Evolutionary conservation across 768 basidiomycete species (phyloP).

Genomic region (Lyophyllum semitale): DNA sequence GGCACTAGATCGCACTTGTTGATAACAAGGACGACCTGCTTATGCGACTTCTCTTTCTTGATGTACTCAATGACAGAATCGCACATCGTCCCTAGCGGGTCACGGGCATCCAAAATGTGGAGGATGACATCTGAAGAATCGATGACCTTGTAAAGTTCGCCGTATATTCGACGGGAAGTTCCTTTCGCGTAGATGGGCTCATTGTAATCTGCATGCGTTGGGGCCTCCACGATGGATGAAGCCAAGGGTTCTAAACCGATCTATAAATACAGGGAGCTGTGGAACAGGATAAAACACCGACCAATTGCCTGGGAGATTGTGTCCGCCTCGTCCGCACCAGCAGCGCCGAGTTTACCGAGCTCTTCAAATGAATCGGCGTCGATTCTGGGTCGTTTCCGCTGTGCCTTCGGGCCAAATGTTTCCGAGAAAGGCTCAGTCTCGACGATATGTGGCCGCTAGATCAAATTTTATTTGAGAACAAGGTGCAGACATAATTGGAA

Average conservation of each 20-base stretch:
- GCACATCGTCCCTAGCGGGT: slow-evolving; percentile 94
- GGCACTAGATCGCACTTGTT: slow-evolving; percentile 99
- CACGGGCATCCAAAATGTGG: slow-evolving; percentile 93
- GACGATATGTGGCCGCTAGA: slow-evolving; percentile 86
- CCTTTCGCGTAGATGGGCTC: slow-evolving; percentile 96
- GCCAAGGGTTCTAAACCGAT: slow-evolving; percentile 43
- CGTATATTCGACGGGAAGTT: slow-evolving; percentile 93
- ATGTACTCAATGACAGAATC: slow-evolving; percentile 92
- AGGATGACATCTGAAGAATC: slow-evolving; percentile 97
- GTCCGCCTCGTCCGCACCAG: slow-evolving; percentile 56
- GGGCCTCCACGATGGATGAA: slow-evolving; percentile 49
- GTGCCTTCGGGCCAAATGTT: slow-evolving; percentile 95
- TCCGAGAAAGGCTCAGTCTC: slow-evolving; percentile 94
- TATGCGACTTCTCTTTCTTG: slow-evolving; percentile 95
- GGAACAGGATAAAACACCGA: slow-evolving; percentile 21
- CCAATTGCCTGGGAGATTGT: slow-evolving; percentile 48
- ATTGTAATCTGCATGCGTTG: slow-evolving; percentile 76
- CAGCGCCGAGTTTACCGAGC: slow-evolving; percentile 65
- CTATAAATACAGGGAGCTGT: not conserved
- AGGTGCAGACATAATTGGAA: not conserved
- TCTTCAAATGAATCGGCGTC: slow-evolving; percentile 94
- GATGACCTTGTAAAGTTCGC: slow-evolving; percentile 98
- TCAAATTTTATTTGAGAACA: slow-evolving; percentile 8
- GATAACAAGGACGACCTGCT: slow-evolving; percentile 93
- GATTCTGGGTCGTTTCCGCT: slow-evolving; percentile 85